phyloP scores from a whole-genome alignment of 305 asterid genomes.

The Solanum hybrid region DNA sequence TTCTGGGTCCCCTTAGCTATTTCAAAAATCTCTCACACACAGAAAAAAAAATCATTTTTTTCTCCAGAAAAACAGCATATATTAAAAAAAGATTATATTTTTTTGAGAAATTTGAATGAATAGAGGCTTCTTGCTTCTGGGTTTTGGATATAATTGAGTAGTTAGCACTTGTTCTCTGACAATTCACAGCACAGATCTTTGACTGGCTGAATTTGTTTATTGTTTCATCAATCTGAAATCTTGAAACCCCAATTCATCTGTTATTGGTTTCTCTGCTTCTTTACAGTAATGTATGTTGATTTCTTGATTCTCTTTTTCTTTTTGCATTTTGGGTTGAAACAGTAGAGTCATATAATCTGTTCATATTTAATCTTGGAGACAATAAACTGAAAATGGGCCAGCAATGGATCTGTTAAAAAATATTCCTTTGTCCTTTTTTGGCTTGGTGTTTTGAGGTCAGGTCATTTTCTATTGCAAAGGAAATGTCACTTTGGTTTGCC shows the following conservation, averaged over 20 bases:
- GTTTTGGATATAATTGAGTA: background rate
- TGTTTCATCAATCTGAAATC: conserved; percentile 1
- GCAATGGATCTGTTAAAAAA: background rate
- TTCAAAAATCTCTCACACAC: background rate
- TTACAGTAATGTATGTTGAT: background rate
- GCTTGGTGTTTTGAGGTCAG: background rate
- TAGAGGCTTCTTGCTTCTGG: background rate
- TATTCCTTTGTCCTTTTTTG: background rate
- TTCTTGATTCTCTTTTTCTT: background rate
- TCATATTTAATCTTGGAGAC: background rate
- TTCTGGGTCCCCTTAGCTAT: background rate
- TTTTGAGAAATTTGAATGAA: background rate
- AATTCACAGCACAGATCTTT: background rate
- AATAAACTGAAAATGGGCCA: background rate
- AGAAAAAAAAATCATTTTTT: background rate
- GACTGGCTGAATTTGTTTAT: background rate
- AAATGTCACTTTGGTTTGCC: background rate
- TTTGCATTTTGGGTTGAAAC: background rate
- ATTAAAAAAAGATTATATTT: background rate
- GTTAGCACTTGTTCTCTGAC: background rate
- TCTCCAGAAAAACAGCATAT: background rate
- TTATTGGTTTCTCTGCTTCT: background rate
- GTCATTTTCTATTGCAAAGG: background rate
- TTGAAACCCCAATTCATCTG: background rate
- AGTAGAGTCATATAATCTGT: background rate